Conservation (phyloP, 352 stramenopile species). For the Globisporangium paroecandrum region DNA sequence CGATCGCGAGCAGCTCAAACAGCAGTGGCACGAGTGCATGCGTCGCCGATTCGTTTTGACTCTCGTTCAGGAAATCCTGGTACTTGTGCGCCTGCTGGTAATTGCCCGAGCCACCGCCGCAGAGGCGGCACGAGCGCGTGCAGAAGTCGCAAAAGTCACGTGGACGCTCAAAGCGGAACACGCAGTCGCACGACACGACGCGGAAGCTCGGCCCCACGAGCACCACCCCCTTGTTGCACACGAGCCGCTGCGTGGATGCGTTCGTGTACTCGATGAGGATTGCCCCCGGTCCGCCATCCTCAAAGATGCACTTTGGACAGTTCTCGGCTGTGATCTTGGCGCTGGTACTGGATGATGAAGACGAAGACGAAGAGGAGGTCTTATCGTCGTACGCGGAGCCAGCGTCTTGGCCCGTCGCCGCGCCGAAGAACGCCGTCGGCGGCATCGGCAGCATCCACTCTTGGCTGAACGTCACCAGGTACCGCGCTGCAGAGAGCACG, state of each 20-base stretch:
- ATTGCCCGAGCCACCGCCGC: conserved; percentile 74
- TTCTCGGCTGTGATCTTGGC: conserved; percentile 68
- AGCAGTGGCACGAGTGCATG: conserved; percentile 53
- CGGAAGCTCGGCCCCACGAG: conserved; percentile 72
- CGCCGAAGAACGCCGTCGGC: conserved; percentile 71
- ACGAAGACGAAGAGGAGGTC: neutral
- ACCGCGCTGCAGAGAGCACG: conserved; percentile 39
- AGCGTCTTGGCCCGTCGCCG: conserved; percentile 42
- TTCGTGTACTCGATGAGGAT: conserved; percentile 69
- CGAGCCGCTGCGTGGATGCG: conserved; percentile 40
- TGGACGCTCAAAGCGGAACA: conserved; percentile 60
- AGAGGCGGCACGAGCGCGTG: conserved; percentile 62
- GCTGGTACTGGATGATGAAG: conserved; percentile 7
- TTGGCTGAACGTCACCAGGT: conserved; percentile 44
- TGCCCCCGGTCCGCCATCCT: conserved; percentile 71
- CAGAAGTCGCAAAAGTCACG: conserved; percentile 78
- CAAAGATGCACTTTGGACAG: conserved; percentile 77
- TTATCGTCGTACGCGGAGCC: conserved; percentile 37
- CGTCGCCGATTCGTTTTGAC: conserved; percentile 46
- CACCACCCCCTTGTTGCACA: conserved; percentile 44
- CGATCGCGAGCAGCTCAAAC: conserved; percentile 42
- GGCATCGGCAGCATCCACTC: conserved; percentile 64
- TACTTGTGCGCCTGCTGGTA: conserved; percentile 72
- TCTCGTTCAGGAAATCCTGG: conserved; percentile 69
- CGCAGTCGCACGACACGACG: conserved; percentile 82